These are phyloP conservation scores for Naganishia kalamii DNA, from an alignment of 768 basidiomycete genomes.

Conservation along the genomic window DNA sequence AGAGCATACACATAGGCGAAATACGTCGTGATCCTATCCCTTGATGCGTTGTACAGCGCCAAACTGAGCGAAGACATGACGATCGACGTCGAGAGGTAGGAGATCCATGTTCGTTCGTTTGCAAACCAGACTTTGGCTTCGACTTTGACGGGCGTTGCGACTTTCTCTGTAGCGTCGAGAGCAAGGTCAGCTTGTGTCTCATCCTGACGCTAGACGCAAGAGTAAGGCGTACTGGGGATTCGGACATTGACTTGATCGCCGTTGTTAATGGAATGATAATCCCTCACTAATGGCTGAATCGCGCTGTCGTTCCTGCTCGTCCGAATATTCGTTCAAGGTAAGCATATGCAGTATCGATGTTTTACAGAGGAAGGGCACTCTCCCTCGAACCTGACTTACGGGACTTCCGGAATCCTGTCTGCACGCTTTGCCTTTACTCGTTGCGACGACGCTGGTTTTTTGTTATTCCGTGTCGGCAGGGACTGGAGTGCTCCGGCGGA, in stretches of 20 bases:
- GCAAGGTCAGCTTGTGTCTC: neutral
- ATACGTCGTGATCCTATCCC: constrained; percentile 59
- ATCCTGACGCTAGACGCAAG: neutral
- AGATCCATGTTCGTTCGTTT: constrained; percentile 81
- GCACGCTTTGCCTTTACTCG: constrained; percentile 42
- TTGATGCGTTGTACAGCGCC: constrained; percentile 74
- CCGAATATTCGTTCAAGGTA: neutral
- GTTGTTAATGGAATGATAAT: constrained; percentile 41
- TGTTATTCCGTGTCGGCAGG: constrained; percentile 32
- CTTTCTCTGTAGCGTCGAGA: constrained; percentile 32
- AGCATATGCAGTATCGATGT: neutral
- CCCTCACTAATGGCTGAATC: constrained; percentile 27
- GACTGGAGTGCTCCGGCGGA: constrained; percentile 34
- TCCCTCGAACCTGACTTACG: constrained; percentile 26
- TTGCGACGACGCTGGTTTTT: constrained; percentile 20
- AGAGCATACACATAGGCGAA: constrained; percentile 79
- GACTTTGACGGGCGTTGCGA: constrained; percentile 58
- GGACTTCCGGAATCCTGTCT: constrained; percentile 41
- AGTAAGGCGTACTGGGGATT: constrained; percentile 34
- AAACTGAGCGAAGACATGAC: constrained; percentile 77
- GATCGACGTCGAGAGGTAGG: constrained; percentile 80
- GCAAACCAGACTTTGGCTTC: constrained; percentile 98
- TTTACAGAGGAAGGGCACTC: no score
- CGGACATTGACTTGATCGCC: constrained; percentile 13
- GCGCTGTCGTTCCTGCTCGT: constrained; percentile 13